phyloP scores from a whole-genome alignment of 257 asterid genomes.

The Vinca minor region DNA sequence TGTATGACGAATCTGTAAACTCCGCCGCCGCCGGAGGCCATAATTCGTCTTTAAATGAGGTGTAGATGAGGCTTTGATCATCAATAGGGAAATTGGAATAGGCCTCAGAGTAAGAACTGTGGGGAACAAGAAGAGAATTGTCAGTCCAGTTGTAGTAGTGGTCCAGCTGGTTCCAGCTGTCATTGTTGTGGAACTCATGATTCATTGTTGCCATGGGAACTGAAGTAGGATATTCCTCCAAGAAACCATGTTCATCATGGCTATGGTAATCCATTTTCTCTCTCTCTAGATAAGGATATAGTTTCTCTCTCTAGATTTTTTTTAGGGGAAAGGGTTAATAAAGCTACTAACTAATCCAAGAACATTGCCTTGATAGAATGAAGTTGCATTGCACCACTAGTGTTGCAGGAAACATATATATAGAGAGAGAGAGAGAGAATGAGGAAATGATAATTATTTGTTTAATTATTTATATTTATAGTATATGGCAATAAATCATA shows the following conservation, averaged over 20 bases:
- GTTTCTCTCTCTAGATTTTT: conserved; percentile 24
- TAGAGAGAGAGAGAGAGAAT: neutral
- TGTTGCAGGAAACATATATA: conserved; percentile 5
- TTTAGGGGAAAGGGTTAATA: conserved; percentile 2
- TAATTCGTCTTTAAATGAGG: conserved; percentile 32
- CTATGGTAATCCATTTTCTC: conserved; percentile 42
- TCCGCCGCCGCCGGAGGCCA: conserved; percentile 28
- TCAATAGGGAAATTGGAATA: conserved; percentile 22
- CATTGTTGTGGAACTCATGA: conserved; percentile 19
- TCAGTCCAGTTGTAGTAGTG: neutral
- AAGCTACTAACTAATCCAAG: neutral
- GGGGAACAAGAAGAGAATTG: conserved; percentile 5
- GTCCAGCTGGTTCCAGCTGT: conserved; percentile 5
- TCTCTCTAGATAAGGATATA: conserved; percentile 5
- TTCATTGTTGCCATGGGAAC: conserved; percentile 13
- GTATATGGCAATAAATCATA: conserved; percentile 15
- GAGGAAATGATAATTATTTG: too few species aligned
- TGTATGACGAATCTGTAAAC: conserved; percentile 25
- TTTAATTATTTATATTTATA: too few species aligned
- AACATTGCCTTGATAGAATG: conserved; percentile 20
- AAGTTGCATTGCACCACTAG: conserved; percentile 17
- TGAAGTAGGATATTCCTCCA: conserved; percentile 32
- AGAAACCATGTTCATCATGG: conserved; percentile 26
- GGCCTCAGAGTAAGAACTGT: conserved; percentile 19
- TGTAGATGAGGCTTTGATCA: conserved; percentile 23